phyloP scores from a whole-genome alignment of 768 basidiomycete species.

The Suillus sp. region DNA sequence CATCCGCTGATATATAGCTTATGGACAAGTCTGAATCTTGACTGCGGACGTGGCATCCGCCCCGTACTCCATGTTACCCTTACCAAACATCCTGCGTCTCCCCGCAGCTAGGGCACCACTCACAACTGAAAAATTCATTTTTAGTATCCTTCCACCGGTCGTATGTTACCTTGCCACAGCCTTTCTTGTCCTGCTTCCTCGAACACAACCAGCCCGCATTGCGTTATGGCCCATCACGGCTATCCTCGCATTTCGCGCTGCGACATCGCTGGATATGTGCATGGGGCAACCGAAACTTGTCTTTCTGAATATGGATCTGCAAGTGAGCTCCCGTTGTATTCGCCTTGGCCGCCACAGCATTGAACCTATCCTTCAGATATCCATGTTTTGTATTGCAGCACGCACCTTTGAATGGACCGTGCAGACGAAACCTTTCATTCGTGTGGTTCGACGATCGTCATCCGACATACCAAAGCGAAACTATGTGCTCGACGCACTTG shows the following conservation, averaged over 20 bases:
- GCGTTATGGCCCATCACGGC: slow-evolving; percentile 49
- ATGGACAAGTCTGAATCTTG: background rate
- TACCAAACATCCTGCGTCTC: slow-evolving; percentile 11
- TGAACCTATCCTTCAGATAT: slow-evolving; percentile 13
- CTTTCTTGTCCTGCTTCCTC: slow-evolving; percentile 48
- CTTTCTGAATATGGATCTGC: slow-evolving; percentile 15
- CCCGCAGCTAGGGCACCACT: slow-evolving; percentile 28
- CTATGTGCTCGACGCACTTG: slow-evolving; percentile 42
- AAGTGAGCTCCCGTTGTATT: slow-evolving; percentile 12
- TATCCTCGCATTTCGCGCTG: slow-evolving; percentile 43
- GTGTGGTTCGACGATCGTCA: slow-evolving; percentile 11
- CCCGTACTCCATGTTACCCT: background rate
- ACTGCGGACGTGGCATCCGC: background rate
- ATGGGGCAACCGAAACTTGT: slow-evolving; percentile 1
- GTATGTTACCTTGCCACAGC: slow-evolving; percentile 52
- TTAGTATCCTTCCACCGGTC: slow-evolving; percentile 43
- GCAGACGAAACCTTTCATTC: slow-evolving; percentile 17
- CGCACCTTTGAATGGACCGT: slow-evolving; percentile 25
- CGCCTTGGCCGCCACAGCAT: background rate
- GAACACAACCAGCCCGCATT: slow-evolving; percentile 46
- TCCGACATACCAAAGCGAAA: background rate
- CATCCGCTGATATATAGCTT: no score
- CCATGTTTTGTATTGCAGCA: slow-evolving; percentile 13
- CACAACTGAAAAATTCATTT: slow-evolving; percentile 34
- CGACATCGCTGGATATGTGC: slow-evolving; percentile 18